phyloP scores from a whole-genome alignment of 257 asterid genomes.

The Pogostemon cablin region DNA sequence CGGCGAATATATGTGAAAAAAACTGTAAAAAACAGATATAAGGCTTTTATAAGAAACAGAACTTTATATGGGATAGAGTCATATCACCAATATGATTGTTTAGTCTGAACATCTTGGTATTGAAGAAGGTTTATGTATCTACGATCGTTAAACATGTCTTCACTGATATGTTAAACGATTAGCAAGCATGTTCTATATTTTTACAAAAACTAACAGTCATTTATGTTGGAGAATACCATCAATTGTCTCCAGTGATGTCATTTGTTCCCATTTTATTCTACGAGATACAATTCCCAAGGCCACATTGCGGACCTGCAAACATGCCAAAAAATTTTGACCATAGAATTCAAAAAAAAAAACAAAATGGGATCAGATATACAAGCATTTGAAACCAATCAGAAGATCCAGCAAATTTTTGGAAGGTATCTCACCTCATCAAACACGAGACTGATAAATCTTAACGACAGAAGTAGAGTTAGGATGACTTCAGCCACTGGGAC shows the following conservation, averaged over 20 bases:
- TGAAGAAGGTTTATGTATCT: background rate
- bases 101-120: background rate
- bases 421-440: slow-evolving; percentile 81
- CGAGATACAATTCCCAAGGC: slow-evolving; percentile 95
- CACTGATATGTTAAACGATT: background rate
- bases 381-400: slow-evolving; percentile 12
- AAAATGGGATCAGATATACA: slow-evolving; percentile 1
- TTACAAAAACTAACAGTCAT: background rate
- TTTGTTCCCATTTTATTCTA: slow-evolving; percentile 84
- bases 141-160: background rate
- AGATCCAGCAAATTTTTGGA: background rate
- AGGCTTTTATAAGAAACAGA: slow-evolving; percentile 8
- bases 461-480: slow-evolving; percentile 84
- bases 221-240: slow-evolving; percentile 57
- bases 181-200: background rate
- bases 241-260: slow-evolving; percentile 80
- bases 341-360: background rate
- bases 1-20: slow-evolving; percentile 75
- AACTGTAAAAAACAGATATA: slow-evolving; percentile 52
- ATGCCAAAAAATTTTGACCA: background rate
- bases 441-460: slow-evolving; percentile 87
- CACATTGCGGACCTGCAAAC: slow-evolving; percentile 80
- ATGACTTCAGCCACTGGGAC: slow-evolving; percentile 91
- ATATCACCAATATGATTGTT: background rate
- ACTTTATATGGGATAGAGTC: background rate